phyloP scores from a whole-genome alignment of 768 basidiomycete species.

The button mushroom (Agaricus bisporus) region DNA sequence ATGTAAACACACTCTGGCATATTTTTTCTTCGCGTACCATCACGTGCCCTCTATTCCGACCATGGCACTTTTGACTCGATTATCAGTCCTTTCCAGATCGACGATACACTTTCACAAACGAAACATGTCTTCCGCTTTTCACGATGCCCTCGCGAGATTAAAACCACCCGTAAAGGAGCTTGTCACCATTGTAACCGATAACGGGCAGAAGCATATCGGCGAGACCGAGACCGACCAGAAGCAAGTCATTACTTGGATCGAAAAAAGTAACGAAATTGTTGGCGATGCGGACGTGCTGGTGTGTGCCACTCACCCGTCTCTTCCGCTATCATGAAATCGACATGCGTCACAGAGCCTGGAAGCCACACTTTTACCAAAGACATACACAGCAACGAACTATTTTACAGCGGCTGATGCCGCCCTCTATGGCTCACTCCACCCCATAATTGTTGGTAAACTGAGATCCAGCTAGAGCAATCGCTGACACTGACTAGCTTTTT shows the following conservation, averaged over 20 bases:
- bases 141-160: constrained; percentile 41
- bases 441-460: constrained; percentile 55
- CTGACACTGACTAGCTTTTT: not conserved
- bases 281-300: constrained; percentile 49
- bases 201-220: constrained; percentile 40
- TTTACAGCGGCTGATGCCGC: constrained; percentile 89
- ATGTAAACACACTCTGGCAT: too few species aligned
- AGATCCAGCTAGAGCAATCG: not conserved
- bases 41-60: constrained; percentile 18
- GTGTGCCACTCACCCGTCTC: not conserved
- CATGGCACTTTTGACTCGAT: constrained; percentile 27
- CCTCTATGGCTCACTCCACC: constrained; percentile 84
- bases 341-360: constrained; percentile 55
- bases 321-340: constrained; percentile 2
- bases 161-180: constrained; percentile 48
- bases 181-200: constrained; percentile 39
- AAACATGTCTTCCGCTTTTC: constrained; percentile 45
- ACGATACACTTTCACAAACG: constrained; percentile 22
- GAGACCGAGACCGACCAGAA: constrained; percentile 54
- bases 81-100: constrained; percentile 28
- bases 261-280: constrained; percentile 49
- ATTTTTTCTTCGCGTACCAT: not conserved
- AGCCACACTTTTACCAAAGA: constrained; percentile 62
- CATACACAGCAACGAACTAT: constrained; percentile 81
- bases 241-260: constrained; percentile 67